Conservation (phyloP, 1,284 basidiomycete species). For the Sutorius eximius region DNA sequence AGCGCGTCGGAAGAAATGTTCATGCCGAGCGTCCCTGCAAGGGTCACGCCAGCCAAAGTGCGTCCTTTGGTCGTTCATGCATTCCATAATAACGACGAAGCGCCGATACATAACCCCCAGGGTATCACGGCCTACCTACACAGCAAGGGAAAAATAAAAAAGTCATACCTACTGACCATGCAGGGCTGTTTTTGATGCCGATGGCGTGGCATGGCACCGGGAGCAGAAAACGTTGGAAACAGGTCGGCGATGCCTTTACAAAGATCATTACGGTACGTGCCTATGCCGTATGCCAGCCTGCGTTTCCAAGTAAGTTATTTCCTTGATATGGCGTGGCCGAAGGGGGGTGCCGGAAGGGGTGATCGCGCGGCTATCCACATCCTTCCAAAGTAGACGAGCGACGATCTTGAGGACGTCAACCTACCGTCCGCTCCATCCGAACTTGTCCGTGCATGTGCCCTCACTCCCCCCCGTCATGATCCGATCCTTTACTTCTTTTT, state of each 20-base stretch:
- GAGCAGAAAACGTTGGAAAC: neutral
- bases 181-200: neutral
- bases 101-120: neutral
- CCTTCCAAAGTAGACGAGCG: conserved; percentile 24
- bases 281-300: conserved; percentile 11
- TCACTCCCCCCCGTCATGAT: conserved; percentile 5
- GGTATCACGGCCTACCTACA: neutral
- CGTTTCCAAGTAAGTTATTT: neutral
- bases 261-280: conserved; percentile 11
- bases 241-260: conserved; percentile 10
- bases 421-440: neutral
- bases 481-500: conserved; percentile 11
- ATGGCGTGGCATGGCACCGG: neutral
- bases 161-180: neutral
- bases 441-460: conserved; percentile 1
- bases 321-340: neutral
- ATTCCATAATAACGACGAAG: neutral
- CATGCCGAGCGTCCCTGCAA: neutral
- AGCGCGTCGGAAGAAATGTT: neutral
- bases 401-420: conserved; percentile 23
- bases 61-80: neutral
- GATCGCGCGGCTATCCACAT: conserved; percentile 24
- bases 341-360: neutral
- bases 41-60: neutral
- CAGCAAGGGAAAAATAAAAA: neutral